phyloP scores from a whole-genome alignment of 2,329 filamentous ascomycete genomes.

The Botrytis aclada region DNA sequence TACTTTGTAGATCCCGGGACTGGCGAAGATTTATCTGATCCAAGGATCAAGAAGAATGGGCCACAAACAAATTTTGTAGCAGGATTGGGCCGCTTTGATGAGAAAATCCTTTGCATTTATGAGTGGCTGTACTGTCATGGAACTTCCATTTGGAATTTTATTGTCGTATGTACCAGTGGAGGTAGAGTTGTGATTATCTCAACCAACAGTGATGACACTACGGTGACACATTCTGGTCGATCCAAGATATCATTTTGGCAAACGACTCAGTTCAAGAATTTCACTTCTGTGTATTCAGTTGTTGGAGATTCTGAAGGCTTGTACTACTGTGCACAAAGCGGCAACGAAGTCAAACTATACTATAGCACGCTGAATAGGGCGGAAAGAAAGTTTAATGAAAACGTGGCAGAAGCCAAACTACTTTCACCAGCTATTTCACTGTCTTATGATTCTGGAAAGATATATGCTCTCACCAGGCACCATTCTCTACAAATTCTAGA shows the following conservation, averaged over 20 bases:
- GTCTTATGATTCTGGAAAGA: slow-evolving; percentile 46
- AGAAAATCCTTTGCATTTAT: slow-evolving; percentile 57
- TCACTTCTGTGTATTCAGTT: slow-evolving; percentile 52
- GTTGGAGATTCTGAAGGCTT: slow-evolving; percentile 54
- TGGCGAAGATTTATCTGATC: slow-evolving; percentile 49
- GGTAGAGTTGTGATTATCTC: slow-evolving; percentile 57
- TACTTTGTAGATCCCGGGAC: slow-evolving; percentile 56
- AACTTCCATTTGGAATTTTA: slow-evolving; percentile 57
- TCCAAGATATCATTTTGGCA: slow-evolving; percentile 51
- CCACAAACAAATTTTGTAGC: slow-evolving; percentile 49
- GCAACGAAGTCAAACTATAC: slow-evolving; percentile 2
- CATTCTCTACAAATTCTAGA: slow-evolving; percentile 58
- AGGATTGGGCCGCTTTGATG: slow-evolving; percentile 54
- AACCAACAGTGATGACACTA: slow-evolving; percentile 35
- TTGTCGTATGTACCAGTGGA: slow-evolving; percentile 56
- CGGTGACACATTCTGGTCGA: neutral
- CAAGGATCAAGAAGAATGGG: slow-evolving; percentile 41
- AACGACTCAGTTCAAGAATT: slow-evolving; percentile 39
- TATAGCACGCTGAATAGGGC: neutral
- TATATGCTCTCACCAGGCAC: slow-evolving; percentile 49
- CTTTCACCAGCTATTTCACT: slow-evolving; percentile 53
- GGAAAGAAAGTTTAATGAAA: slow-evolving; percentile 51
- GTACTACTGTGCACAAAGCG: slow-evolving; percentile 53
- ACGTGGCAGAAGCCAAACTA: slow-evolving; percentile 47
- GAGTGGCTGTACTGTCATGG: slow-evolving; percentile 63